Evolutionary conservation across 352 stramenopile species (phyloP), one percentile per base, ranked within the genome.

Genomic region (Globisporangium emineosum): DNA sequence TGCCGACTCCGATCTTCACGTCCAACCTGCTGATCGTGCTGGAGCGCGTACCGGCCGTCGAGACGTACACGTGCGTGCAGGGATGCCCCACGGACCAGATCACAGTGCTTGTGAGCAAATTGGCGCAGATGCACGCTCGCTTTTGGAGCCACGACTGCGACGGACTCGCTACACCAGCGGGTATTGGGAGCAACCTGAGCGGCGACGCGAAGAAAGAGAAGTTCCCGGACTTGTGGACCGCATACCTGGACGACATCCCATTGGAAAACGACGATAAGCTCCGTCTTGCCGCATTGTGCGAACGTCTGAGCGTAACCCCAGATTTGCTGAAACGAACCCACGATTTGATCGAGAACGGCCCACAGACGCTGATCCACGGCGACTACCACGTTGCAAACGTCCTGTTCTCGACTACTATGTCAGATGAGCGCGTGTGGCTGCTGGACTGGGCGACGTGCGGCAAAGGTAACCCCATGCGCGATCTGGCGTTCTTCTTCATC

Each of bases 341-440:
- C 52, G 50, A 89, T 17, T 55, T 76, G 30, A 78, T 94, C 13
- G 73, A 76, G 3, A 52, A 62, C 27, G 83, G 82, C 5, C 82
- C 80, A 9, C 73, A 72, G 23, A 85, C 79, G 30, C 62, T 94
- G 21, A 89, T 94, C 56, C 86, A 94, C 63, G 86, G 86, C 15
- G 86, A 94, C 62, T 94, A 91, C 60, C 86, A 94, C 58, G 86
- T 88, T 37, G 86, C 81, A 27, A 94, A 94, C 64, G 70, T 91
- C 64, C 70, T 94, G 25, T 78, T 94, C 55, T 62, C 75, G 45
- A 67, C 62, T 2, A 62, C 65, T 53, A 56, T 59, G 12, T 52
- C 32, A 0, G 67, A 77, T 8, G 66, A 80, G 15, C 10, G 53
- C 3, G 79, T 79, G 30, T 91, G 80, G 81, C 80, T 94, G 6